phyloP scores from a whole-genome alignment of 2,329 filamentous ascomycete genomes.

The Ophiocordyceps unilateralis region DNA sequence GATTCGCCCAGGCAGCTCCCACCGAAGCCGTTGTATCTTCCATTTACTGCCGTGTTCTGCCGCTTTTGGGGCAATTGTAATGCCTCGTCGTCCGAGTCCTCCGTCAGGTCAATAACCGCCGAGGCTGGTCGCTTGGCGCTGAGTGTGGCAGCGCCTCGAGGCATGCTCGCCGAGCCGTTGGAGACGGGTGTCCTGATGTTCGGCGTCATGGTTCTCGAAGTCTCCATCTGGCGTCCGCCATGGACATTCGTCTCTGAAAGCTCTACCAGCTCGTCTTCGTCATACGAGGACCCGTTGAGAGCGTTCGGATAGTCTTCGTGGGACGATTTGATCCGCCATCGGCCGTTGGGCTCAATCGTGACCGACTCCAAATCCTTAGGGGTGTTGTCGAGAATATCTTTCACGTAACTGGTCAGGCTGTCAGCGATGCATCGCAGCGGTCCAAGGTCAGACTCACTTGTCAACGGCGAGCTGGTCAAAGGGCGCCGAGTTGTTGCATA shows the following conservation, averaged over 20 bases:
- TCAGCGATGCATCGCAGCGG: background rate
- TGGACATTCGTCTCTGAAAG: constrained; percentile 25
- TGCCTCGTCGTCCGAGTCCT: constrained; percentile 35
- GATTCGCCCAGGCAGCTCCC: constrained; percentile 9
- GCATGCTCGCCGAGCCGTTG: constrained; percentile 15
- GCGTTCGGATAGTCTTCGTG: constrained; percentile 13
- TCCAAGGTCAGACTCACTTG: constrained; percentile 37
- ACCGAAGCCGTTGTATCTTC: constrained; percentile 4
- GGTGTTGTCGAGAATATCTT: constrained; percentile 68
- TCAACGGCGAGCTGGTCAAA: constrained; percentile 78
- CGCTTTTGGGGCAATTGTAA: constrained; percentile 29
- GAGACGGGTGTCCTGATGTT: constrained; percentile 21
- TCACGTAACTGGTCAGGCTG: constrained; percentile 49
- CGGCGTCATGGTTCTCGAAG: constrained; percentile 18
- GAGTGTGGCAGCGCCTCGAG: constrained; percentile 16
- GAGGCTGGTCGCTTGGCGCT: constrained; percentile 31
- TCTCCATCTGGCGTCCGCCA: constrained; percentile 17
- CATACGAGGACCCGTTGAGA: constrained; percentile 10
- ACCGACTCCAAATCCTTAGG: constrained; percentile 61
- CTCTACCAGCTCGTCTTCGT: constrained; percentile 33
- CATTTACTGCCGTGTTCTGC: constrained; percentile 16
- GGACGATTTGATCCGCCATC: constrained; percentile 39
- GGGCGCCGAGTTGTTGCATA: constrained; percentile 69
- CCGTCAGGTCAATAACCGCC: constrained; percentile 41
- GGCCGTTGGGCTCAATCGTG: constrained; percentile 72